phyloP scores from a whole-genome alignment of 1,284 basidiomycete genomes.

The Sphagnurus paluster region DNA sequence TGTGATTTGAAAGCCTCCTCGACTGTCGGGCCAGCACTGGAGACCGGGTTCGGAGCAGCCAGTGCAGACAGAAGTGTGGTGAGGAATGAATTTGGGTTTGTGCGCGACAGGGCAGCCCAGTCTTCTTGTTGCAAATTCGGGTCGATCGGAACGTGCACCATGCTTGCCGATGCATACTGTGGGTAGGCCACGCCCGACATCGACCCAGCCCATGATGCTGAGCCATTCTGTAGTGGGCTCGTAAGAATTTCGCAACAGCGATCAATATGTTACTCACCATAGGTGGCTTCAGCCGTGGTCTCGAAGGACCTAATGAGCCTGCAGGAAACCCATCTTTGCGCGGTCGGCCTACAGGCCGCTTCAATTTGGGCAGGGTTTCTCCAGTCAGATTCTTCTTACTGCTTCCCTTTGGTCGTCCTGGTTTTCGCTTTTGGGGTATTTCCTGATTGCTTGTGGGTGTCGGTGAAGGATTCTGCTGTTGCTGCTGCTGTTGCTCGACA shows the following conservation, averaged over 20 bases:
- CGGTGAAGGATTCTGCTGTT: not conserved
- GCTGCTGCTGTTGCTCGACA: not conserved
- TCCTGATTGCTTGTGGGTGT: slow-evolving; percentile 1
- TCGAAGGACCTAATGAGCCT: slow-evolving; percentile 35
- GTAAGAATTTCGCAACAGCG: not conserved
- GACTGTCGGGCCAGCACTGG: slow-evolving; percentile 55
- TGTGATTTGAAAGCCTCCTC: slow-evolving; percentile 76
- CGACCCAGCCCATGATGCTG: slow-evolving; percentile 2
- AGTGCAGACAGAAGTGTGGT: slow-evolving; percentile 53
- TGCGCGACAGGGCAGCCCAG: slow-evolving; percentile 58
- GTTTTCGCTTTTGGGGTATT: slow-evolving; percentile 39
- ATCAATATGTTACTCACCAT: slow-evolving; percentile 1
- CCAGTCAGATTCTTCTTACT: slow-evolving; percentile 39
- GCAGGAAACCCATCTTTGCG: slow-evolving; percentile 48
- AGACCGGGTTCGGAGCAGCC: slow-evolving; percentile 55
- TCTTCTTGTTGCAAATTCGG: slow-evolving; percentile 56
- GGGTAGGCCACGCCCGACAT: slow-evolving; percentile 13
- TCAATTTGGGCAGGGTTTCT: slow-evolving; percentile 32
- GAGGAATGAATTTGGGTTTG: slow-evolving; percentile 55
- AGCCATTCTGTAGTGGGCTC: not conserved
- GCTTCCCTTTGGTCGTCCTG: slow-evolving; percentile 49
- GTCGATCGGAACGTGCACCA: slow-evolving; percentile 41
- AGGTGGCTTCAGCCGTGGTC: slow-evolving; percentile 17
- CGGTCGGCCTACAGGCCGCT: slow-evolving; percentile 46
- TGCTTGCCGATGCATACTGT: too few relatives aligned